Evolutionary conservation across 2,329 filamentous ascomycete genomes (phyloP).

Genomic region (Ophiostoma ulmi): DNA sequence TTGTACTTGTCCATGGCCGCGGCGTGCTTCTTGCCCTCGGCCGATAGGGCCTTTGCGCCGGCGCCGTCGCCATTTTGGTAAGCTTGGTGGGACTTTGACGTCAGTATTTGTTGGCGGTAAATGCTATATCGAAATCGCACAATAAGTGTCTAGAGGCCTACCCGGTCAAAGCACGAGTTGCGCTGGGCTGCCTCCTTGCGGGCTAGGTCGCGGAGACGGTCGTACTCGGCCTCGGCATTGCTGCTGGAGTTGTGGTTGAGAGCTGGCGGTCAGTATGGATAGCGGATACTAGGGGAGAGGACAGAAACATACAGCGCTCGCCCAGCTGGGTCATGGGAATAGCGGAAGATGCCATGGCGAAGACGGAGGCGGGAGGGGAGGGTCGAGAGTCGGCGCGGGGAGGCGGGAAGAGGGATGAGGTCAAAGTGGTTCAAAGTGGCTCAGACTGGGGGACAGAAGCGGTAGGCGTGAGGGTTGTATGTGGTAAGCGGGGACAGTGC

Average conservation of each 20-base stretch:
- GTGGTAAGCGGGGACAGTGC: constrained; percentile 9
- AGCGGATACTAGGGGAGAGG: neutral
- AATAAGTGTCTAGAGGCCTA: constrained; percentile 34
- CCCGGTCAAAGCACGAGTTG: constrained; percentile 67
- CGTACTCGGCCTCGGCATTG: constrained; percentile 79
- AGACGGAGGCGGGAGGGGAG: constrained; percentile 6
- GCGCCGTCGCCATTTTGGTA: constrained; percentile 80
- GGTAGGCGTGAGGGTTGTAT: neutral
- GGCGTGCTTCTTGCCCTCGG: constrained; percentile 80
- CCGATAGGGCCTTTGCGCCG: constrained; percentile 73
- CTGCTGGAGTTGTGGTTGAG: constrained; percentile 67
- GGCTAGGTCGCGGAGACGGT: constrained; percentile 79
- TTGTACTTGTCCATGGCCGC: constrained; percentile 84
- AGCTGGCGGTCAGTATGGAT: constrained; percentile 44
- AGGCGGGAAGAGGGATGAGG: neutral
- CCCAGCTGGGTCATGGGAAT: constrained; percentile 43
- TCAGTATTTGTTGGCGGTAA: neutral
- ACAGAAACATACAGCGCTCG: constrained; percentile 40
- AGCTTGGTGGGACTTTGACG: constrained; percentile 63
- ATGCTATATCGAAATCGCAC: no score
- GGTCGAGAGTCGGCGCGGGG: neutral
- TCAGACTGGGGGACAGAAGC: neutral
- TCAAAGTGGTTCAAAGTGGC: neutral
- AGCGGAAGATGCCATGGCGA: constrained; percentile 25
- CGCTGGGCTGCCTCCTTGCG: constrained; percentile 75